Evolutionary conservation across 805 yeast genomes (phyloP).

Genomic region (Priceomyces medius): DNA sequence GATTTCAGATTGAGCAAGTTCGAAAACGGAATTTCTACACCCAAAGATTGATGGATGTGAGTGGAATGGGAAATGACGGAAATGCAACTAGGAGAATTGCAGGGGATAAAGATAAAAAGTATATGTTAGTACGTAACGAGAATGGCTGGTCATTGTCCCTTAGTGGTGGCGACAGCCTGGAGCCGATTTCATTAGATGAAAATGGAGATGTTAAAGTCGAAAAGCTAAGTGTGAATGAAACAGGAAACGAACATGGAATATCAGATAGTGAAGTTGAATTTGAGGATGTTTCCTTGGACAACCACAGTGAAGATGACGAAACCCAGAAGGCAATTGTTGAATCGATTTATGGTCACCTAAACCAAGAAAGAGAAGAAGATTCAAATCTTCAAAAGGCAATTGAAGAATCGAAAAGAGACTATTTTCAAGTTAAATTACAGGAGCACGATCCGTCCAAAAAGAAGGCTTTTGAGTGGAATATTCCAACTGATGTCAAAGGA

Average conservation of each 20-base stretch:
- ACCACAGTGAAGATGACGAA: slow-evolving; percentile 28
- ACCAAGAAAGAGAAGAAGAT: slow-evolving; percentile 10
- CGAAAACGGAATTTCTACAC: slow-evolving; percentile 88
- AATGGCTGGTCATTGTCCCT: slow-evolving; percentile 84
- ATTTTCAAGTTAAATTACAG: slow-evolving; percentile 23
- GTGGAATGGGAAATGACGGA: slow-evolving; percentile 69
- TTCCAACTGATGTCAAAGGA: not conserved
- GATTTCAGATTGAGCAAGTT: slow-evolving; percentile 90
- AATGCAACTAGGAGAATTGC: slow-evolving; percentile 63
- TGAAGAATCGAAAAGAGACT: slow-evolving; percentile 33
- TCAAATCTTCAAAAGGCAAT: slow-evolving; percentile 18
- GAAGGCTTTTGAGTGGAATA: slow-evolving; percentile 4
- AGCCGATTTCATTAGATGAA: slow-evolving; percentile 54
- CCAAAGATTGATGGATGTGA: slow-evolving; percentile 77
- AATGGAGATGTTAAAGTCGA: slow-evolving; percentile 17
- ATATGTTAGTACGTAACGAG: slow-evolving; percentile 70
- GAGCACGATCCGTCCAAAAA: slow-evolving; percentile 16
- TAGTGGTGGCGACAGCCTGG: slow-evolving; percentile 37
- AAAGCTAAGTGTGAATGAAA: slow-evolving; percentile 1
- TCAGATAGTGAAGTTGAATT: slow-evolving; percentile 53
- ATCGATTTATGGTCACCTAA: slow-evolving; percentile 34
- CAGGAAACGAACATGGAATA: not conserved
- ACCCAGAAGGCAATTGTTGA: slow-evolving; percentile 30
- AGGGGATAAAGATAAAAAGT: slow-evolving; percentile 76
- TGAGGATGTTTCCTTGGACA: slow-evolving; percentile 64